phyloP scores from a whole-genome alignment of 2,329 filamentous ascomycete genomes.

The Colletotrichum agaves region DNA sequence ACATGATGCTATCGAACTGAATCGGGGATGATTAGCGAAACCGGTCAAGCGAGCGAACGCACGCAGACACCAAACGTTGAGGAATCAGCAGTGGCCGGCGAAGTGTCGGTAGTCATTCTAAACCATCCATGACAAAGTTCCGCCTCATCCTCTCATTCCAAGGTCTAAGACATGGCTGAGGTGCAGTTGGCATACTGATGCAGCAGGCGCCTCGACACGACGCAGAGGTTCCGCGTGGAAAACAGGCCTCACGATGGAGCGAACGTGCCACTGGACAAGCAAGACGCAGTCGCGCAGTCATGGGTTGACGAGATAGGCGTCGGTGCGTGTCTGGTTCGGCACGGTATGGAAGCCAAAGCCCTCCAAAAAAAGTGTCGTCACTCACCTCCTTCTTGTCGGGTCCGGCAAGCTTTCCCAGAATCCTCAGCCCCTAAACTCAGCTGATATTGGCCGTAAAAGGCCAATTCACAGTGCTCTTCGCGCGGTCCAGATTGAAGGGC shows the following conservation, averaged over 20 bases:
- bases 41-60: slow-evolving; percentile 7
- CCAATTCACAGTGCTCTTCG: slow-evolving; percentile 36
- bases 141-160: slow-evolving; percentile 33
- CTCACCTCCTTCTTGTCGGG: slow-evolving; percentile 35
- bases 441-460: slow-evolving; percentile 43
- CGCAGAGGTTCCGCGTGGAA: slow-evolving; percentile 17
- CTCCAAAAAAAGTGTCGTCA: slow-evolving; percentile 22
- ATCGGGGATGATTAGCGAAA: slow-evolving; percentile 24
- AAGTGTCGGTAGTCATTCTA: slow-evolving; percentile 9
- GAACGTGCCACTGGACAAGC: slow-evolving; percentile 12
- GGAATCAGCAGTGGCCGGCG: slow-evolving; percentile 31
- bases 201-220: slow-evolving; percentile 15
- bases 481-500: slow-evolving; percentile 33
- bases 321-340: not conserved
- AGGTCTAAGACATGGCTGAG: slow-evolving; percentile 39
- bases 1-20: slow-evolving; percentile 43
- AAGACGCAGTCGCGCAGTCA: slow-evolving; percentile 10
- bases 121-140: slow-evolving; percentile 29
- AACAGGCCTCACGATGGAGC: not conserved
- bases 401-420: slow-evolving; percentile 40
- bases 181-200: slow-evolving; percentile 9
- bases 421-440: slow-evolving; percentile 43
- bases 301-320: not conserved
- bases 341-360: not conserved
- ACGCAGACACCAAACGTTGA: slow-evolving; percentile 21